phyloP scores from a whole-genome alignment of 108 stramenopile genomes.

The Cyclotella kingstonii region DNA sequence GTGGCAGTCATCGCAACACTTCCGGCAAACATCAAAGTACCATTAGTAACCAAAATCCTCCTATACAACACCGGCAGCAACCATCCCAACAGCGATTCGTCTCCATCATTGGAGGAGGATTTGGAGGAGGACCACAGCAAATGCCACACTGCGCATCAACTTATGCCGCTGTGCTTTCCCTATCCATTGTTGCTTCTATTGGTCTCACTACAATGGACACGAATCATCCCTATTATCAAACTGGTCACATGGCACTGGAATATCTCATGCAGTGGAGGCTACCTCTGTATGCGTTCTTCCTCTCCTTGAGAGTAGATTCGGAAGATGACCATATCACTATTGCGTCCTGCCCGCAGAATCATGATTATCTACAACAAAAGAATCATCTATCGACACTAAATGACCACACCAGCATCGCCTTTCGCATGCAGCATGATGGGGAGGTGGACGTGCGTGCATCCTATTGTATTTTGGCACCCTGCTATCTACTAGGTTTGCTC shows the following conservation, averaged over 20 bases:
- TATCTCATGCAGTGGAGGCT: slow-evolving; percentile 42
- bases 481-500: slow-evolving; percentile 40
- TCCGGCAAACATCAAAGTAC: slow-evolving; percentile 1
- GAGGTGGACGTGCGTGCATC: slow-evolving; percentile 96
- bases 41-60: neutral
- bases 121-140: slow-evolving; percentile 93
- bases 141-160: slow-evolving; percentile 95
- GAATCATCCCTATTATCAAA: slow-evolving; percentile 10
- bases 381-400: neutral
- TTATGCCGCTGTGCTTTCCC: slow-evolving; percentile 84
- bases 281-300: slow-evolving; percentile 69
- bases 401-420: slow-evolving; percentile 35
- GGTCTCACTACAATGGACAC: neutral
- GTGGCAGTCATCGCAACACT: too few relatives aligned
- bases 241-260: slow-evolving; percentile 32
- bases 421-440: slow-evolving; percentile 96
- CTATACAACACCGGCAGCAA: slow-evolving; percentile 12
- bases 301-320: slow-evolving; percentile 40
- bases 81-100: neutral
- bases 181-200: slow-evolving; percentile 62
- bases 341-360: too few relatives aligned
- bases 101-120: slow-evolving; percentile 72
- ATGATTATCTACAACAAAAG: neutral
- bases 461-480: slow-evolving; percentile 80
- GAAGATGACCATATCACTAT: neutral